Conservation (phyloP, 768 basidiomycete genomes). For the Gelatoporia subvermispora region DNA sequence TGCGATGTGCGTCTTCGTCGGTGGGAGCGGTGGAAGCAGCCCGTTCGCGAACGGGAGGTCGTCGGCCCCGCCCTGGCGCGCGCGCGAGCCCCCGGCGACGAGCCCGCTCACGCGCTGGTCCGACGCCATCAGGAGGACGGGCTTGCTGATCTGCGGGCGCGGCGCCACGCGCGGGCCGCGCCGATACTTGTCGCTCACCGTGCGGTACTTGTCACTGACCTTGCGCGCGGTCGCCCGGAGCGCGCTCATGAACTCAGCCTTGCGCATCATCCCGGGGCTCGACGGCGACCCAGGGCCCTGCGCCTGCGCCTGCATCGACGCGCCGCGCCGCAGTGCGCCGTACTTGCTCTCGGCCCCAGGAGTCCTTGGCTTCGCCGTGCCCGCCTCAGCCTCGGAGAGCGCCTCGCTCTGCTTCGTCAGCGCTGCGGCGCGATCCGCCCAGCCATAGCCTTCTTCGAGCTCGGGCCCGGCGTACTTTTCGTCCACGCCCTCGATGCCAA, state of each 20-base stretch:
- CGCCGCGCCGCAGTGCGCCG: slow-evolving; percentile 34
- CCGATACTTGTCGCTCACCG: slow-evolving; percentile 29
- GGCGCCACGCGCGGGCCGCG: slow-evolving; percentile 23
- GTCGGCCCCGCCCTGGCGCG: slow-evolving; percentile 7
- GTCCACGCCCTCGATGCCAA: slow-evolving; percentile 28
- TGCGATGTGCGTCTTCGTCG: slow-evolving; percentile 10
- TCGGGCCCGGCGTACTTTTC: slow-evolving; percentile 5
- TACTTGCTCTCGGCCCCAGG: slow-evolving; percentile 1
- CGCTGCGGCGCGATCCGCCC: slow-evolving; percentile 18
- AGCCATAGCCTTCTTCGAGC: slow-evolving; percentile 28
- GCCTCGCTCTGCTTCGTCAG: background rate
- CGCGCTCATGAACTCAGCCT: slow-evolving; percentile 62
- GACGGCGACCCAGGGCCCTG: slow-evolving; percentile 25
- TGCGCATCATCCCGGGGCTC: slow-evolving; percentile 60
- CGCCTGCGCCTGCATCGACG: slow-evolving; percentile 22
- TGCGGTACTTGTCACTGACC: slow-evolving; percentile 58
- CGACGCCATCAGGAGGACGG: slow-evolving; percentile 35
- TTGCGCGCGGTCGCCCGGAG: slow-evolving; percentile 60
- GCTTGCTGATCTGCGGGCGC: slow-evolving; percentile 53
- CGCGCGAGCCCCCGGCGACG: slow-evolving; percentile 10
- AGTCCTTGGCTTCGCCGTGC: slow-evolving; percentile 9
- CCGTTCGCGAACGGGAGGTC: slow-evolving; percentile 5
- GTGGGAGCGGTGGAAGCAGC: slow-evolving; percentile 5
- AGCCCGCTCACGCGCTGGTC: slow-evolving; percentile 7
- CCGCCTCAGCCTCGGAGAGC: too few species aligned